Conservation (phyloP, 345 rosid species). For the Punica granatum region DNA sequence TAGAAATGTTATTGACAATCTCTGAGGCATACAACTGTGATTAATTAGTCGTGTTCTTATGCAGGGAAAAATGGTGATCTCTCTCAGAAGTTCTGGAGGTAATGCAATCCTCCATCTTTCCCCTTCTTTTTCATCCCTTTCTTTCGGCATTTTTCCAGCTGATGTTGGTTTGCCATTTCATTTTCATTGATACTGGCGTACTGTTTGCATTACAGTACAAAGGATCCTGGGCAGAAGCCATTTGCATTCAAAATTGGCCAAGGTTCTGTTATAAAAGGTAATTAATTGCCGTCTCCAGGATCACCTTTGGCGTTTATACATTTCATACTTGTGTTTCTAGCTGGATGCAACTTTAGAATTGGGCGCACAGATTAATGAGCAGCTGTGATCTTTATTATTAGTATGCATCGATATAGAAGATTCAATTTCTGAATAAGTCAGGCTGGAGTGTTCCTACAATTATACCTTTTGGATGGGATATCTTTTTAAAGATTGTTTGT, state of each 20-base stretch:
- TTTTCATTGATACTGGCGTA: background rate
- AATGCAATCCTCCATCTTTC: slow-evolving; percentile 6
- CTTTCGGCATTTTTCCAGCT: background rate
- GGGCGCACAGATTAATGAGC: background rate
- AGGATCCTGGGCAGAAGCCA: slow-evolving; percentile 76
- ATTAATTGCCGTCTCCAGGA: background rate
- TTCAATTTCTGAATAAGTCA: background rate
- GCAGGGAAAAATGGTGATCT: slow-evolving; percentile 89
- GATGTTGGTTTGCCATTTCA: background rate
- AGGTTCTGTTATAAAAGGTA: slow-evolving; percentile 82
- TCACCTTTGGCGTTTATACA: no score
- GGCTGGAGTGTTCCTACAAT: background rate
- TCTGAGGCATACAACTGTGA: background rate
- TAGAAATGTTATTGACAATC: no score
- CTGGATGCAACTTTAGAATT: background rate
- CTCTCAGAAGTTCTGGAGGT: slow-evolving; percentile 92
- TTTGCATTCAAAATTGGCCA: slow-evolving; percentile 76
- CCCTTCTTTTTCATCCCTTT: background rate
- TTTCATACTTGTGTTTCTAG: background rate
- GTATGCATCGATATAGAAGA: no score
- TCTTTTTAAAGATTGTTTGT: no score
- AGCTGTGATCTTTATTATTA: background rate
- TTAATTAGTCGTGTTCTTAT: slow-evolving; percentile 1
- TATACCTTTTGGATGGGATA: background rate
- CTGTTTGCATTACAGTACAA: slow-evolving; percentile 48